Base-by-base conservation (phyloP, 179 eudicot genomes). In the Silene coronaria region DNA sequence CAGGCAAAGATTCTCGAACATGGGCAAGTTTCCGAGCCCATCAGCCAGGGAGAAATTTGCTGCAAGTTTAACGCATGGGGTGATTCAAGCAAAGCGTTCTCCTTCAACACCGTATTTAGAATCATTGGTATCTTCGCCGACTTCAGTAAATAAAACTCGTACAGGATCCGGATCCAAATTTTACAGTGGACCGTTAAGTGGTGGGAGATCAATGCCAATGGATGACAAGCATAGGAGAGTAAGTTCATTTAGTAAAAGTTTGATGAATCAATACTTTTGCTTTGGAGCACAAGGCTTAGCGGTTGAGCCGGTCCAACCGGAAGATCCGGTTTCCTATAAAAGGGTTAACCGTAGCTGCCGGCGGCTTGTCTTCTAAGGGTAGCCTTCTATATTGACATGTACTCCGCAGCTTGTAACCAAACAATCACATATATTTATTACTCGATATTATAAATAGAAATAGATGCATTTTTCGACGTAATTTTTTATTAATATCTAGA, bases 211-310 rank as follows among this genome's bases (percentile, higher is more conserved):
- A 57, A 71, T 46, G 77, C 67, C 45, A 12, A 66, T 17, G 19
- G 72, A 68, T 51, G 83, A 72, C 32, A 85, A 68, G 66, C 81
- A 77, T 24, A 72, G 79, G 34, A 80, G 84, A 73, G 75, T 23
- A 4, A 78, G 85, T 27, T 85, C 93, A 0, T 84, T 87, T 23
- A 89, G 85, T 64, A 84, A 85, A 84, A 84, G 82, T 74, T 60
- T 82, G 82, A 87, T 93, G 93, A 91, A 91, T 69, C 90, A 84
- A 26, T 91, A 87, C 73, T 84, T 93, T 75, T 93, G 98, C 78
- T 91, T 88, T 73, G 98, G 98, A 19, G 91, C 97, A 57, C 93
- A 93, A 78, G 91, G 90, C 72, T 72, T 93, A 55, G 85, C 86
- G 12, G 72, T 68, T 9, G 55, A 68, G 24, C 84, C 86, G 2